These are phyloP conservation scores for Corinectria fuckeliana DNA, from an alignment of 2,329 filamentous ascomycete genomes.

Conservation along the genomic window DNA sequence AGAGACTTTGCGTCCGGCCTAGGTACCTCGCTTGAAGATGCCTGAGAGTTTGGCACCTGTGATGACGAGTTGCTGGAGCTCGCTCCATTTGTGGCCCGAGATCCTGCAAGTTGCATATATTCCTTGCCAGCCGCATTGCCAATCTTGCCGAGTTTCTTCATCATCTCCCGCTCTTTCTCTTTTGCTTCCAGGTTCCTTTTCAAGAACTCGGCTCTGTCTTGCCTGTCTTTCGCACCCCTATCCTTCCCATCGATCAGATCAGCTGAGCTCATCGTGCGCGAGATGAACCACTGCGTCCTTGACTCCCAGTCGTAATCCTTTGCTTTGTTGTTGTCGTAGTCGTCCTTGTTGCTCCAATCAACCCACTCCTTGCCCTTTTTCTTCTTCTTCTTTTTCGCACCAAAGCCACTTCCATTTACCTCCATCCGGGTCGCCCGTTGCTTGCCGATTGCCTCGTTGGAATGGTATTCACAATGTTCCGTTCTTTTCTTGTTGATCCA, in stretches of 20 bases:
- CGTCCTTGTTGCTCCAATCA: constrained; percentile 23
- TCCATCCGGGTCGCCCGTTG: constrained; percentile 72
- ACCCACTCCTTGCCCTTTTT: constrained; percentile 39
- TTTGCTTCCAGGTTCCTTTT: constrained; percentile 68
- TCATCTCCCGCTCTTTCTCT: constrained; percentile 77
- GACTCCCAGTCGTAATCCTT: constrained; percentile 64
- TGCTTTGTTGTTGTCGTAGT: constrained; percentile 26
- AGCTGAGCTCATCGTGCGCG: constrained; percentile 60
- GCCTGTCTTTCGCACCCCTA: constrained; percentile 60
- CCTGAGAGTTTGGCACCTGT: constrained; percentile 27
- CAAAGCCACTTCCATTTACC: constrained; percentile 72
- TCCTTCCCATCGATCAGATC: constrained; percentile 71
- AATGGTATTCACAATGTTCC: constrained; percentile 91
- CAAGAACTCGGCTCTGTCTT: constrained; percentile 69
- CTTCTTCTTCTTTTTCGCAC: constrained; percentile 39
- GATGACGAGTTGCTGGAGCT: constrained; percentile 21
- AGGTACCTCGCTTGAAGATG: constrained; percentile 36
- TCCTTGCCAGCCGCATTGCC: constrained; percentile 72
- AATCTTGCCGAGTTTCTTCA: constrained; percentile 68
- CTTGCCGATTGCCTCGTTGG: constrained; percentile 80
- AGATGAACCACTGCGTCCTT: constrained; percentile 63
- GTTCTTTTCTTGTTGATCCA: constrained; percentile 93
- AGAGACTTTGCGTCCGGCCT: constrained; percentile 51
- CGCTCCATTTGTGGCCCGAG: constrained; percentile 14
- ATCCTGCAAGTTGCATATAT: constrained; percentile 64